phyloP scores from a whole-genome alignment of 78 protist species.

The Mastigamoeba balamuthi region DNA sequence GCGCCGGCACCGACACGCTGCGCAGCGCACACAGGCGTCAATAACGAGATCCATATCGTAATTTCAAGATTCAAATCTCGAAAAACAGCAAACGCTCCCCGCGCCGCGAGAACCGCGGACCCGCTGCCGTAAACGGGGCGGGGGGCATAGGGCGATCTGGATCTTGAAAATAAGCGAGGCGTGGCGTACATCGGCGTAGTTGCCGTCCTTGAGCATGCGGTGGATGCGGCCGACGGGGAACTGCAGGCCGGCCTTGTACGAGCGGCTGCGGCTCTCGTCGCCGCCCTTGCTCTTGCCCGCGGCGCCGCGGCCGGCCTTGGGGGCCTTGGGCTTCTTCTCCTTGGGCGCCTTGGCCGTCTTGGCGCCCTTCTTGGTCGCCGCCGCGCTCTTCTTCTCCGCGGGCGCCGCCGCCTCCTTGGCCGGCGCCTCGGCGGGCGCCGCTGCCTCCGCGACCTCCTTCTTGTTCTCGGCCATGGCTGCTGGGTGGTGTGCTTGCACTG shows the following conservation, averaged over 20 bases:
- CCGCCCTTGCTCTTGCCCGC: neutral
- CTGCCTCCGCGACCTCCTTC: too few species aligned
- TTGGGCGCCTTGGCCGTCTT: too few species aligned
- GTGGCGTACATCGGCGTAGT: constrained; percentile 51
- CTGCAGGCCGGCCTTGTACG: constrained; percentile 56
- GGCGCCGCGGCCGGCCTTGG: too few species aligned
- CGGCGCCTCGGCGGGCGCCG: too few species aligned
- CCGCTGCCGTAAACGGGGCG: too few species aligned
- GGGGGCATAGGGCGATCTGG: neutral
- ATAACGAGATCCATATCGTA: neutral
- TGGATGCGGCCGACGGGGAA: constrained; percentile 89
- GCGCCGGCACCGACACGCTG: constrained; percentile 81
- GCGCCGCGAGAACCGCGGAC: too few species aligned
- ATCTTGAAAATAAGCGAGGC: constrained; percentile 17
- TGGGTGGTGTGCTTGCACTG: too few species aligned
- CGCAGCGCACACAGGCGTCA: constrained; percentile 1
- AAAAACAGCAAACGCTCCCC: neutral
- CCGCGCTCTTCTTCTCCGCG: too few species aligned
- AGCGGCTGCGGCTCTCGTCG: neutral
- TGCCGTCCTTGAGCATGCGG: constrained; percentile 58
- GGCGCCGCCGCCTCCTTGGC: too few species aligned
- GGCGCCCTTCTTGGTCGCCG: too few species aligned
- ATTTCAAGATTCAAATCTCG: neutral
- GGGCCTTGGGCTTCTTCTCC: too few species aligned
- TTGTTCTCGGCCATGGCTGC: too few species aligned